phyloP scores from a whole-genome alignment of 2,329 filamentous ascomycete genomes.

The Tolypocladium ophioglossoides region DNA sequence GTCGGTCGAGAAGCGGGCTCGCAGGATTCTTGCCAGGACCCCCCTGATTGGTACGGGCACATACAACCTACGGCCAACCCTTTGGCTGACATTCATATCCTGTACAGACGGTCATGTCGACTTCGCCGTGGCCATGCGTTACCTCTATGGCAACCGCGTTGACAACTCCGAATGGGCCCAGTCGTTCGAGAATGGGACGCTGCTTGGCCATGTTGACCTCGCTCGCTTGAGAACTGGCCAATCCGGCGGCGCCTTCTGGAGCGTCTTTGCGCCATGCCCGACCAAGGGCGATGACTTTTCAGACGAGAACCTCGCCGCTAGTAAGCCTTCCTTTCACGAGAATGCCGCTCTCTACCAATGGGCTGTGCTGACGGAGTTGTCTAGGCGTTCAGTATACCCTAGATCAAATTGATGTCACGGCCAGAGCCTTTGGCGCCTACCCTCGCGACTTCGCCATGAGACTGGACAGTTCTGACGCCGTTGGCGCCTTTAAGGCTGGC shows the following conservation, averaged over 20 bases:
- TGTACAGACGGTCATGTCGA: slow-evolving; percentile 78
- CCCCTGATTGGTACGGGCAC: slow-evolving; percentile 36
- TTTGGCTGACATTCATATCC: neutral
- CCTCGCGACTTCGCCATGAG: slow-evolving; percentile 59
- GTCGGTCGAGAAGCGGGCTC: slow-evolving; percentile 34
- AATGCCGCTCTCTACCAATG: neutral
- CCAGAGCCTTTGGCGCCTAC: slow-evolving; percentile 51
- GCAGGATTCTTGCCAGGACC: slow-evolving; percentile 31
- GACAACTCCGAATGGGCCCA: slow-evolving; percentile 63
- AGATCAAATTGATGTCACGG: slow-evolving; percentile 65
- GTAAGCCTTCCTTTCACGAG: slow-evolving; percentile 28
- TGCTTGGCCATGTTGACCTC: slow-evolving; percentile 67
- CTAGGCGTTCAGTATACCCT: slow-evolving; percentile 55
- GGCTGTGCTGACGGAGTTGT: neutral
- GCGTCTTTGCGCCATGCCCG: slow-evolving; percentile 72
- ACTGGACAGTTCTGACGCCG: slow-evolving; percentile 48
- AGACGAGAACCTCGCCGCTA: slow-evolving; percentile 56
- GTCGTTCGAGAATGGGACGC: slow-evolving; percentile 59
- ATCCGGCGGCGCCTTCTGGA: slow-evolving; percentile 88
- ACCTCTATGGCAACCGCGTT: slow-evolving; percentile 63
- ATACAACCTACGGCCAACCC: neutral
- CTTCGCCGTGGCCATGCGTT: slow-evolving; percentile 63
- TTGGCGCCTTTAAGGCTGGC: slow-evolving; percentile 47
- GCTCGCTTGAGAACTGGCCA: slow-evolving; percentile 60
- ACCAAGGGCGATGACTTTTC: slow-evolving; percentile 62